Percentiles rank a stretch among this genome's conserved stretches.
Conservation (phyloP, 768 basidiomycete genomes). For the Pulveroboletus sp. region DNA sequence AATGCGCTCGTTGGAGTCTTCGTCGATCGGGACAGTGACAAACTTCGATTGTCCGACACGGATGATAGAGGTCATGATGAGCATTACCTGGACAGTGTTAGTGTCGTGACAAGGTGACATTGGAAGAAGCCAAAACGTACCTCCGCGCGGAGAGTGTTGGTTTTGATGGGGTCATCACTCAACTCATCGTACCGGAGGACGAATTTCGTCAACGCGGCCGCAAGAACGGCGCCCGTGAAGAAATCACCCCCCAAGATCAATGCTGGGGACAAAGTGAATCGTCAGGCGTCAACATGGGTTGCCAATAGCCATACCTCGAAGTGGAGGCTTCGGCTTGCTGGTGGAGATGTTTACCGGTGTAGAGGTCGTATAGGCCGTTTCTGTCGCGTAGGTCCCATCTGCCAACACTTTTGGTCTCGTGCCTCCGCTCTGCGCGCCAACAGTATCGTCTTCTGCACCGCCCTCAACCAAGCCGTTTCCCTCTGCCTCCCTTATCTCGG, state of each 20-base stretch:
- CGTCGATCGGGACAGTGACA: conserved; percentile 91
- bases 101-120: neutral
- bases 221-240: conserved; percentile 91
- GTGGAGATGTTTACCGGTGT: conserved; percentile 65
- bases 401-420: conserved; percentile 78
- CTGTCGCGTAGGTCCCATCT: conserved; percentile 97
- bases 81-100: conserved; percentile 62
- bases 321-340: conserved; percentile 87
- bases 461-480: conserved; percentile 48
- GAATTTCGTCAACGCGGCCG: conserved; percentile 85
- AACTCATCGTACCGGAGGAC: conserved; percentile 68
- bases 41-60: conserved; percentile 98
- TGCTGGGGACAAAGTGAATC: conserved; percentile 38
- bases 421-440: conserved; percentile 28
- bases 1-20: conserved; percentile 95
- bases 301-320: conserved; percentile 53
- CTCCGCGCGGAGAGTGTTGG: conserved; percentile 83
- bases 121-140: conserved; percentile 30
- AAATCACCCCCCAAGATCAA: conserved; percentile 94
- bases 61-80: conserved; percentile 96
- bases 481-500: conserved; percentile 73
- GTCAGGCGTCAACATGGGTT: neutral
- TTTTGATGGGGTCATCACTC: conserved; percentile 44
- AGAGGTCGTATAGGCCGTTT: conserved; percentile 78
- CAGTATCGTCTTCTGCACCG: conserved; percentile 39